Evolutionary conservation across 2,329 filamentous ascomycete species (phyloP).

Genomic region (Westerdykella sp.): DNA sequence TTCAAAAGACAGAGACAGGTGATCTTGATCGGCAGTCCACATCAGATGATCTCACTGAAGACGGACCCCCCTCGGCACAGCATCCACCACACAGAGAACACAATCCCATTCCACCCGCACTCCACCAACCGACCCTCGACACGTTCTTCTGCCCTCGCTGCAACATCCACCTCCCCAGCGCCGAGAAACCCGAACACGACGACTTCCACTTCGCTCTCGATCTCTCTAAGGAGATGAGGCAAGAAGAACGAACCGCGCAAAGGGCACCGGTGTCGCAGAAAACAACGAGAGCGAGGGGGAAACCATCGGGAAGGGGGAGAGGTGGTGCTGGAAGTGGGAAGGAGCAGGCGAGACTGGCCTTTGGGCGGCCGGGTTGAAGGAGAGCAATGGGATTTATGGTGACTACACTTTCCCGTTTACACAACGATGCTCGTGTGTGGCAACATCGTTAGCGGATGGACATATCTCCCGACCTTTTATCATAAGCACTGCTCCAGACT

Average conservation of each 20-base stretch:
- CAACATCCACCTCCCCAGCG: slow-evolving; percentile 51
- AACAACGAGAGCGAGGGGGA: slow-evolving; percentile 28
- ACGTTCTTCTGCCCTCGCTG: slow-evolving; percentile 60
- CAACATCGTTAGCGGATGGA: too few relatives aligned
- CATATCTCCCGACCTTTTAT: too few relatives aligned
- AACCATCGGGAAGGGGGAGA: slow-evolving; percentile 27
- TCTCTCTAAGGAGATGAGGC: slow-evolving; percentile 56
- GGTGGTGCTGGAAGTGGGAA: slow-evolving; percentile 28
- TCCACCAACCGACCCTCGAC: slow-evolving; percentile 12
- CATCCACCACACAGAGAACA: not conserved
- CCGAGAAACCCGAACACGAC: slow-evolving; percentile 66
- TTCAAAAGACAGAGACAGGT: too few relatives aligned
- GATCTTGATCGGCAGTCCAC: not conserved
- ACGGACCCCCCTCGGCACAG: slow-evolving; percentile 9
- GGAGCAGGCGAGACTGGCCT: slow-evolving; percentile 42
- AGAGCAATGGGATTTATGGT: too few relatives aligned
- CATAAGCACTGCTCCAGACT: too few relatives aligned
- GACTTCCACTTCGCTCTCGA: slow-evolving; percentile 96
- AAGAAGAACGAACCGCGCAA: slow-evolving; percentile 20
- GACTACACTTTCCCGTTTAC: too few relatives aligned
- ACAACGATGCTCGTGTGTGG: too few relatives aligned
- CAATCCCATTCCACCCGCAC: not conserved
- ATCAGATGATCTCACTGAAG: not conserved
- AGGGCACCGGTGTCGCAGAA: slow-evolving; percentile 13
- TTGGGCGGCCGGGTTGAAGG: slow-evolving; percentile 23